These are phyloP conservation scores for Trichoderma gamsii DNA, from an alignment of 495 filamentous ascomycete genomes.

Conservation along the genomic window DNA sequence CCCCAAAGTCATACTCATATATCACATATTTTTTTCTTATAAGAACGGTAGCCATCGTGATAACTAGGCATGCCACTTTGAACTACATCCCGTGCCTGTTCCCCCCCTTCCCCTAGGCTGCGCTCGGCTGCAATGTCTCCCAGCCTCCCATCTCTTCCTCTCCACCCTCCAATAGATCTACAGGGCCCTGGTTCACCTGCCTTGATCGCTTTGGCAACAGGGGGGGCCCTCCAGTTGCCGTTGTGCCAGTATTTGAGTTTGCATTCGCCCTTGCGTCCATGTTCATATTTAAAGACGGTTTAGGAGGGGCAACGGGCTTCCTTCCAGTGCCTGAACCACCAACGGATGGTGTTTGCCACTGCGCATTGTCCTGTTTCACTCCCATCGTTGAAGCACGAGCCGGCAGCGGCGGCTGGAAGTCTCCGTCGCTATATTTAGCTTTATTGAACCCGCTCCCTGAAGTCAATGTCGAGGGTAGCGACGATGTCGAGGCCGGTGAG, in stretches of 20 bases:
- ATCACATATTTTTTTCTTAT: not conserved
- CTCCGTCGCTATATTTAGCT: not conserved
- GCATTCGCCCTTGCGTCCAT: not conserved
- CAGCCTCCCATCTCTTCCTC: slow-evolving; percentile 38
- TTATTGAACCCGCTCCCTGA: slow-evolving; percentile 16
- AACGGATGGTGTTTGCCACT: not conserved
- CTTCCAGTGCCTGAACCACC: not conserved
- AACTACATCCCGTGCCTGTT: not conserved
- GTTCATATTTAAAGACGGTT: not conserved
- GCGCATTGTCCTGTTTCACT: not conserved
- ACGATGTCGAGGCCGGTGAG: slow-evolving; percentile 25
- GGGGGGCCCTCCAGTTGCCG: not conserved
- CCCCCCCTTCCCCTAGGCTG: not conserved
- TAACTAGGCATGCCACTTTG: not conserved
- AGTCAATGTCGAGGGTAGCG: slow-evolving; percentile 3
- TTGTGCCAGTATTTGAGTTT: not conserved
- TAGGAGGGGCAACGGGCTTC: not conserved
- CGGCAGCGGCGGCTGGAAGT: slow-evolving; percentile 1
- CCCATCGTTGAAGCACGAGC: slow-evolving; percentile 1
- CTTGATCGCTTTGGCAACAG: not conserved
- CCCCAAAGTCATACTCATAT: not conserved
- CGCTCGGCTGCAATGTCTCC: slow-evolving; percentile 40
- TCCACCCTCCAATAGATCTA: slow-evolving; percentile 36
- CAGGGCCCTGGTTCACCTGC: slow-evolving; percentile 6
- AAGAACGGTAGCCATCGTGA: not conserved